These are phyloP conservation scores for Closterium sp. DNA, from an alignment of 139 green algal genomes.

Conservation along the genomic window DNA sequence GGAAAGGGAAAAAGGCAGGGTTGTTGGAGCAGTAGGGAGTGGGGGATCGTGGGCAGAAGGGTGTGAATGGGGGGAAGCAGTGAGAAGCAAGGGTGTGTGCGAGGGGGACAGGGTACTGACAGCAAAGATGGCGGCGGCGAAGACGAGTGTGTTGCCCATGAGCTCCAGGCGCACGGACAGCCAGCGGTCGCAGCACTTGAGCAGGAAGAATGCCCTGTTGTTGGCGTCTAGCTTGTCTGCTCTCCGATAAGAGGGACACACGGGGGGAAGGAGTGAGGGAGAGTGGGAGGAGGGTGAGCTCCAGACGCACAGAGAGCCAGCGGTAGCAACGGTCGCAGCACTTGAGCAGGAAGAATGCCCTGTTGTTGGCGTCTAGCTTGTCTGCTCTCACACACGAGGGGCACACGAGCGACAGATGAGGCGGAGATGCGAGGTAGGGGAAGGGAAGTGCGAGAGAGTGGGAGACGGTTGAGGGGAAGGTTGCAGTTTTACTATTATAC, in stretches of 20 bases:
- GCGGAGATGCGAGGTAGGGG: not conserved
- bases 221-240: constrained; percentile 50
- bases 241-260: not conserved
- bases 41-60: not conserved
- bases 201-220: constrained; percentile 46
- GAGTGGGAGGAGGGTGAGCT: not conserved
- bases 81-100: not conserved
- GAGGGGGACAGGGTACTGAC: constrained; percentile 1
- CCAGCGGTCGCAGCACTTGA: constrained; percentile 49
- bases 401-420: not conserved
- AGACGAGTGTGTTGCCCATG: constrained; percentile 46
- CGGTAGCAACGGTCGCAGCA: constrained; percentile 45
- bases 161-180: constrained; percentile 38
- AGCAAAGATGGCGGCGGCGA: constrained; percentile 38
- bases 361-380: constrained; percentile 46
- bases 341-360: constrained; percentile 37
- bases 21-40: not conserved
- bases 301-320: constrained; percentile 33
- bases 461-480: not conserved
- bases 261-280: too few relatives aligned
- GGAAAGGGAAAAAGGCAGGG: too few relatives aligned
- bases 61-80: not conserved
- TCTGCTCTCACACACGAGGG: not conserved
- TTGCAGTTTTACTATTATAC: not conserved
- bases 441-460: not conserved